Conservation (phyloP, 2,329 filamentous ascomycete species). For the Paecilomyces fulvus region DNA sequence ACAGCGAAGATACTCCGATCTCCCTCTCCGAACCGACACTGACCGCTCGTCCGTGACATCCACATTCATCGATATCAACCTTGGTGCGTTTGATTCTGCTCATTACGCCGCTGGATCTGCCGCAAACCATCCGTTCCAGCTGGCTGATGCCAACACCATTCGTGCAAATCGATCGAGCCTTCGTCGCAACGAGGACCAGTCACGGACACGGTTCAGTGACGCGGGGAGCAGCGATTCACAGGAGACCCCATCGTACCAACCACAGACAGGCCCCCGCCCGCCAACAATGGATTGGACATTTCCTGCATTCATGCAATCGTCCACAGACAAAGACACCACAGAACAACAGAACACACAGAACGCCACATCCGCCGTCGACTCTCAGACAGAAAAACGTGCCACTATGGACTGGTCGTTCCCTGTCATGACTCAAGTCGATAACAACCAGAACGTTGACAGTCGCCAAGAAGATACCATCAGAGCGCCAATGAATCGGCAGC, state of each 20-base stretch:
- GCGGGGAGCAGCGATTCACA: constrained; percentile 14
- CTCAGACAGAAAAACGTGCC: constrained; percentile 22
- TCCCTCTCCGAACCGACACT: constrained; percentile 42
- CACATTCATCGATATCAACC: constrained; percentile 48
- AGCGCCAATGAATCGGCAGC: constrained; percentile 16
- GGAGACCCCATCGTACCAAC: constrained; percentile 21
- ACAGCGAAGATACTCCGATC: constrained; percentile 42
- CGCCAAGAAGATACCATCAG: constrained; percentile 25
- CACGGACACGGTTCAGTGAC: constrained; percentile 23
- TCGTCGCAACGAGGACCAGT: constrained; percentile 30
- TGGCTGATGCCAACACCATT: constrained; percentile 47
- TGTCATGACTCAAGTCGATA: constrained; percentile 22
- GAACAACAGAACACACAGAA: background rate
- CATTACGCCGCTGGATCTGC: constrained; percentile 46
- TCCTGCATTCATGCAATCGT: constrained; percentile 22
- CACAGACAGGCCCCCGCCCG: constrained; percentile 30
- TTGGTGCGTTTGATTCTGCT: constrained; percentile 43
- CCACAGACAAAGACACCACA: constrained; percentile 11
- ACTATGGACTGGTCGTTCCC: constrained; percentile 50
- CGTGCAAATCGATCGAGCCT: constrained; percentile 47
- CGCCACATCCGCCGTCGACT: background rate
- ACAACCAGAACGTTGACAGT: constrained; percentile 5
- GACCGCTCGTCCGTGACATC: constrained; percentile 41
- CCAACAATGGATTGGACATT: constrained; percentile 43
- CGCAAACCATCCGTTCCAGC: constrained; percentile 42